A percentile compares a stretch with the other conserved stretches of the same genome.
phyloP scores from a whole-genome alignment of 768 basidiomycete species.

The Guyanaporus albipodus region DNA sequence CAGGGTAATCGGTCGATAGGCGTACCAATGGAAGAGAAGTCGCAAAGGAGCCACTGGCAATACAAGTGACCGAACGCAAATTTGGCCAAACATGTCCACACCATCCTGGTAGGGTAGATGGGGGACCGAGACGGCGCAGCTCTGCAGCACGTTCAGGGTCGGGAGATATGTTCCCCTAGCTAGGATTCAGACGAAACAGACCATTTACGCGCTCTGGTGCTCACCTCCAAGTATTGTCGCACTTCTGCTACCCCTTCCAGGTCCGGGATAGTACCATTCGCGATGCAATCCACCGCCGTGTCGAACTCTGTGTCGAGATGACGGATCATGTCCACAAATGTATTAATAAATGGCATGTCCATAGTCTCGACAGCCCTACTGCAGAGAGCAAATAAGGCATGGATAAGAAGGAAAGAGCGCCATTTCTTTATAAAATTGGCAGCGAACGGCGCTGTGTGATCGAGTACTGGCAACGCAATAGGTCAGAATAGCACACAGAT shows the following conservation, averaged over 20 bases:
- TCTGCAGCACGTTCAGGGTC: slow-evolving; percentile 8
- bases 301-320: background rate
- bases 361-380: slow-evolving; percentile 7
- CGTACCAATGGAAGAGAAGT: no score
- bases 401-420: slow-evolving; percentile 13
- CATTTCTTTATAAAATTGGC: slow-evolving; percentile 5
- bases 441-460: slow-evolving; percentile 7
- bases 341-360: background rate
- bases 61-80: slow-evolving; percentile 4
- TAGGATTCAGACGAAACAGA: background rate
- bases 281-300: background rate
- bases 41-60: slow-evolving; percentile 14
- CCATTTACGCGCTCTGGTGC: background rate
- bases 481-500: background rate
- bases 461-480: background rate
- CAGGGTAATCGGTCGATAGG: no score
- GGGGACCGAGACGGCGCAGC: slow-evolving; percentile 10
- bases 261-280: background rate
- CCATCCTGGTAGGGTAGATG: slow-evolving; percentile 14
- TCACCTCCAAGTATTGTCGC: slow-evolving; percentile 1
- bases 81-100: slow-evolving; percentile 11
- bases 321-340: slow-evolving; percentile 1
- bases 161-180: slow-evolving; percentile 1
- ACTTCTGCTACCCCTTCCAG: background rate
- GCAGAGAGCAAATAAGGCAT: slow-evolving; percentile 4